phyloP scores from a whole-genome alignment of 306 rosid genomes.

The Cucumis hystrix region DNA sequence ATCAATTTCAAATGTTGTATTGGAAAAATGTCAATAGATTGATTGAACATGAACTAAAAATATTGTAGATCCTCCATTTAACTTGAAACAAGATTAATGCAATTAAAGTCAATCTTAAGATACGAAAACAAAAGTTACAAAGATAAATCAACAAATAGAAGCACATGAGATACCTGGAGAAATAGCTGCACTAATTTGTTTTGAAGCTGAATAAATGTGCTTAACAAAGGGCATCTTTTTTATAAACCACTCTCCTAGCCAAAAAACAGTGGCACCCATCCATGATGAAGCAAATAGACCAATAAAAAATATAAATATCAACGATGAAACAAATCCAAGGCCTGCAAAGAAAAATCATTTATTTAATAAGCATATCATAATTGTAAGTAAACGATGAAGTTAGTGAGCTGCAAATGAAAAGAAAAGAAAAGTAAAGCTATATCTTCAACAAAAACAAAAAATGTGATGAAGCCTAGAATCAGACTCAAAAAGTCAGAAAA shows the following conservation, averaged over 20 bases:
- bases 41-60: neutral
- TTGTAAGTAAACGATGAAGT: neutral
- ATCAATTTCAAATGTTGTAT: neutral
- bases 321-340: conserved; percentile 36
- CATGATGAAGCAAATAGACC: conserved; percentile 48
- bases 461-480: neutral
- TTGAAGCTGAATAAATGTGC: conserved; percentile 45
- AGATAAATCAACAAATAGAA: neutral
- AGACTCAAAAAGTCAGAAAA: neutral
- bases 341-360: conserved; percentile 22
- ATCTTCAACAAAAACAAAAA: neutral
- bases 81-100: neutral
- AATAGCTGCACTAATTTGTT: conserved; percentile 43
- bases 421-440: neutral
- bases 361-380: neutral
- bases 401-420: neutral
- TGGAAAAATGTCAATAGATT: neutral
- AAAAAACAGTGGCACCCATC: conserved; percentile 43
- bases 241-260: conserved; percentile 41
- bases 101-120: neutral
- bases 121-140: neutral
- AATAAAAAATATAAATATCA: conserved; percentile 21
- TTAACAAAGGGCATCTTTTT: conserved; percentile 42
- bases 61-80: neutral
- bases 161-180: conserved; percentile 24